Percentiles rank a stretch among this genome's conserved stretches.
Conservation (phyloP, 257 asterid genomes). For the Handroanthus guayacan region DNA sequence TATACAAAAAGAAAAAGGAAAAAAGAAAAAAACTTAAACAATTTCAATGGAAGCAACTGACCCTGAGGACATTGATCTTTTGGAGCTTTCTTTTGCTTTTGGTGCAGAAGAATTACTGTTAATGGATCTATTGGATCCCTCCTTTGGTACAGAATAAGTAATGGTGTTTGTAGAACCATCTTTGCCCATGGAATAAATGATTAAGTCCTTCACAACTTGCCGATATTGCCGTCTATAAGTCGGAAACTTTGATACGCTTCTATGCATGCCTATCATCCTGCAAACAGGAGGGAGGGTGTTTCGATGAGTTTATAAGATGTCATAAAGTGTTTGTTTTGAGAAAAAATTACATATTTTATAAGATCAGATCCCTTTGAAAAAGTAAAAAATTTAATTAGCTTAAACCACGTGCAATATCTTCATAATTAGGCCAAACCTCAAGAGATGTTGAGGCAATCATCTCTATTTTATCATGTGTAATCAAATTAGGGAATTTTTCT, state of each 20-base stretch:
- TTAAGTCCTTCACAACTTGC: conserved; percentile 75
- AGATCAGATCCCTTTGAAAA: too few species aligned
- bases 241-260: conserved; percentile 75
- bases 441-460: too few species aligned
- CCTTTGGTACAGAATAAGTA: conserved; percentile 44
- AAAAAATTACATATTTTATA: too few species aligned
- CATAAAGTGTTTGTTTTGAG: too few species aligned
- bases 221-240: conserved; percentile 80
- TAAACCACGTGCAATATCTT: too few species aligned
- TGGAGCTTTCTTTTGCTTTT: conserved; percentile 45
- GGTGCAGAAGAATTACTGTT: conserved; percentile 33
- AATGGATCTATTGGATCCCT: conserved; percentile 51
- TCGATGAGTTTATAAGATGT: too few species aligned
- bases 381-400: too few species aligned
- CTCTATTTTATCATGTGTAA: too few species aligned
- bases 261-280: conserved; percentile 86
- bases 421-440: too few species aligned
- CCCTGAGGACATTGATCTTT: conserved; percentile 45
- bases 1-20: not conserved
- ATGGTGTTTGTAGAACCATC: conserved; percentile 48
- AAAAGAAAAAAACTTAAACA: conserved; percentile 45
- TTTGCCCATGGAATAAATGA: conserved; percentile 45
- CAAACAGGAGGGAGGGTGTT: not conserved
- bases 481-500: too few species aligned
- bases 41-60: conserved; percentile 61